phyloP scores from a whole-genome alignment of 2,329 filamentous ascomycete species.

The Diaporthe vexans region DNA sequence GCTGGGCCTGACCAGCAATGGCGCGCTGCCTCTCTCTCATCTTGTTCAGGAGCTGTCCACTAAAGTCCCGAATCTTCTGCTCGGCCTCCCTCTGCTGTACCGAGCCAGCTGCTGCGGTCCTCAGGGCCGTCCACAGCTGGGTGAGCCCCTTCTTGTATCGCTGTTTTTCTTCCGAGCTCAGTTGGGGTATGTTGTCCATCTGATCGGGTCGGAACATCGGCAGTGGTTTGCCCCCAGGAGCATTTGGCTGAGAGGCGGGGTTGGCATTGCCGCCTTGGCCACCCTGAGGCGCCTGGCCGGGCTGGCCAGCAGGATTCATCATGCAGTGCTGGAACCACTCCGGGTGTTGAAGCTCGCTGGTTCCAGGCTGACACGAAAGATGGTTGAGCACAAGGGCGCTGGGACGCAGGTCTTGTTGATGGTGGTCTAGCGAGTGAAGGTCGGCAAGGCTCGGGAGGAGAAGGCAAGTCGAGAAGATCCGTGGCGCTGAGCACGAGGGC shows the following conservation, averaged over 20 bases:
- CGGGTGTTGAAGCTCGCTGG: too few relatives aligned
- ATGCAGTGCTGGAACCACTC: neutral
- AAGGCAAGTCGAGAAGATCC: neutral
- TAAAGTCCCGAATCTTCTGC: conserved; percentile 73
- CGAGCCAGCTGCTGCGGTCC: conserved; percentile 62
- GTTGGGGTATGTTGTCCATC: conserved; percentile 63
- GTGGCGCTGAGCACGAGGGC: too few relatives aligned
- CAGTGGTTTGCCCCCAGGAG: conserved; percentile 52
- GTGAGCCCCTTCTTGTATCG: conserved; percentile 72
- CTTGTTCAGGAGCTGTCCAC: conserved; percentile 68
- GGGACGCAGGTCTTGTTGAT: neutral
- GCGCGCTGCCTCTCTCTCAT: conserved; percentile 58
- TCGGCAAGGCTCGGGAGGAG: neutral
- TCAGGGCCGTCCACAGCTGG: conserved; percentile 66
- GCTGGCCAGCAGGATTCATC: conserved; percentile 43
- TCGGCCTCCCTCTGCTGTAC: conserved; percentile 64
- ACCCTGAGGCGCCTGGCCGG: conserved; percentile 42
- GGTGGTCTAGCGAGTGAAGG: neutral
- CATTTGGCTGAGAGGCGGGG: conserved; percentile 10
- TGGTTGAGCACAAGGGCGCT: neutral
- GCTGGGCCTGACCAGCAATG: conserved; percentile 46
- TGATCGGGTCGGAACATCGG: conserved; percentile 62
- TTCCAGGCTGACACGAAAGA: neutral
- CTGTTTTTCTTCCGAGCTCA: conserved; percentile 67
- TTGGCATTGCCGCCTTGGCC: conserved; percentile 26